phyloP scores from a whole-genome alignment of 768 basidiomycete species.

The Termitomyces sp. region DNA sequence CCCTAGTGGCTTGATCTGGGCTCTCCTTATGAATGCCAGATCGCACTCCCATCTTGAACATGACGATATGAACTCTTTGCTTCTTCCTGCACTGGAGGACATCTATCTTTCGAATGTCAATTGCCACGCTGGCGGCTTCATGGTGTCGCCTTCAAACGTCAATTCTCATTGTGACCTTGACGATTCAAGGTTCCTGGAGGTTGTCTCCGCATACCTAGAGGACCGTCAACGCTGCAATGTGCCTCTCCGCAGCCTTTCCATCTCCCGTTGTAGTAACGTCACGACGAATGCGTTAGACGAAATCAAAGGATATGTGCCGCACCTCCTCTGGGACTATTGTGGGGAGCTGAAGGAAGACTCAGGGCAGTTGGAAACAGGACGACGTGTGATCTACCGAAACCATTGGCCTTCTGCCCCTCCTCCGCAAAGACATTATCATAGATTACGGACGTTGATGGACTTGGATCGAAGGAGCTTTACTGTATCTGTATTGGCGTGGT shows the following conservation, averaged over 20 bases:
- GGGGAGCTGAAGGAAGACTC: constrained; percentile 20
- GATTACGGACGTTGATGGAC: constrained; percentile 25
- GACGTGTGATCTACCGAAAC: constrained; percentile 23
- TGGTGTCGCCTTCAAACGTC: constrained; percentile 25
- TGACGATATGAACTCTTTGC: constrained; percentile 18
- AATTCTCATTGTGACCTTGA: constrained; percentile 32
- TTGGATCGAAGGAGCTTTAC: constrained; percentile 14
- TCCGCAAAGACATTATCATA: constrained; percentile 25
- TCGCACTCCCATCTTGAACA: constrained; percentile 21
- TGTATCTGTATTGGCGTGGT: neutral
- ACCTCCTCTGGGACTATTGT: constrained; percentile 27
- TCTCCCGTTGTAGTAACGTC: constrained; percentile 27
- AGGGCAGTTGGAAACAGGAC: constrained; percentile 14
- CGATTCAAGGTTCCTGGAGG: constrained; percentile 36
- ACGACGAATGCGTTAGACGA: constrained; percentile 18
- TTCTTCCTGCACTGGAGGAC: constrained; percentile 28
- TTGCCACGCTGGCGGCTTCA: constrained; percentile 34
- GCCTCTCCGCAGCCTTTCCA: constrained; percentile 27
- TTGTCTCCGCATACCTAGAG: constrained; percentile 25
- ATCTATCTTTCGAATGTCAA: constrained; percentile 33
- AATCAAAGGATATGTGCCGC: constrained; percentile 21
- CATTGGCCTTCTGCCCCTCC: constrained; percentile 12
- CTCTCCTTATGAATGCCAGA: constrained; percentile 30
- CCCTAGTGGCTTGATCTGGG: constrained; percentile 35
- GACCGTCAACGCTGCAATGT: constrained; percentile 22